Base-by-base conservation (phyloP, 306 rosid species). In the Pachyrhizus erosus region DNA sequence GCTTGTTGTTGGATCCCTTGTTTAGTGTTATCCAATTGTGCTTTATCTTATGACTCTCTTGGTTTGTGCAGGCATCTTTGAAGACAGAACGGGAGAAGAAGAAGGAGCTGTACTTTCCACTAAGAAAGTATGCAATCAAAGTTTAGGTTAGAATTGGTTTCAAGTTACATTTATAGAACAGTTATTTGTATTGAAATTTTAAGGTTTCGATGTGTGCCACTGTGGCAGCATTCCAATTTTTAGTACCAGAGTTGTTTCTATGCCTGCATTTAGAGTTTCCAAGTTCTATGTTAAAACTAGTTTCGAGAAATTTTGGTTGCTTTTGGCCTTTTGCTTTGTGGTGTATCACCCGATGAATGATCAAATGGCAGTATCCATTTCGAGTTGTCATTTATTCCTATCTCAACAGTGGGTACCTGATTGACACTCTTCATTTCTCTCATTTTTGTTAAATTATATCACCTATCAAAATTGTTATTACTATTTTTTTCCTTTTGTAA, bases 71-170 rank as follows among this genome's bases (percentile, higher is more conserved):
- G 98, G 89, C 83, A 2, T 94, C 98, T 24, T 77, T 92, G 89
- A 92, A 91, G 90, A 94, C 98, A 2, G 93, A 94, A 39, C 78
- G 97, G 4, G 89, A 89, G 88, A 94, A 92, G 91, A 94, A 92
- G 92, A 92, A 77, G 77, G 94, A 92, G 81, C 57, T 84, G 84
- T 92, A 94, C 78, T 94, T 85, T 82, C 98, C 97, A 1, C 9
- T 86, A 84, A 92, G 98, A 84, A 94, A 94, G 89, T 92, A 87
- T 70, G 98, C 98, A 4, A 94, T 94, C 80, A 94, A 94, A 90
- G 96, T 92, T 70, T 94, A 94, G 88, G 89, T 49, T 61, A 70
- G 66, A 57, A 34, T 70, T 79, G 76, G 45, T 82, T 77, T 70
- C 15, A 27, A 33, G 70, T 64, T 78, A 11, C 71, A 51, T 52